Evolutionary conservation across 75 land plant genomes (phyloP), one percentile per base, ranked within the genome.

Genomic region (Chamaecyparis obtusa): DNA sequence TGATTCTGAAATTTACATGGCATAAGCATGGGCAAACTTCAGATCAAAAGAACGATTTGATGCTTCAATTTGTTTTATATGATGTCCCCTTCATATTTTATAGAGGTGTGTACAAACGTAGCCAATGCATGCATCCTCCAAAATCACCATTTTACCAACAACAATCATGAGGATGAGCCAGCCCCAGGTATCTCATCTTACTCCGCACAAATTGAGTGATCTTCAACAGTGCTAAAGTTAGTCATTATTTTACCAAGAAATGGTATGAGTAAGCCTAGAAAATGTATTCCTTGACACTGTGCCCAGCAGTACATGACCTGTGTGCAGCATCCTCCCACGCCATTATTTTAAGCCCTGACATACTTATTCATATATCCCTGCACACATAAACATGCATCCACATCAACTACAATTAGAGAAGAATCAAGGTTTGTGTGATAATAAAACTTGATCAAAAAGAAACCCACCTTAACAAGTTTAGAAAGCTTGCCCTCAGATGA

Each of bases 381-480:
- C 92, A 91, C 55, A 46, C 48, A 48, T 46, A 87, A n/a, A 37
- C 36, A 30, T 33, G 48, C 36, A 75, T 24, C 30, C 21, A 37
- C 9, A 51, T 72, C 43, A 54, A 36, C 43, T 24, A 80, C n/a
- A 30, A 16, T 33, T 14, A 14, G 21, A 21, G n/a, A 87, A 83
- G 33, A 77, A 77, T 67, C 8, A 5, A 33, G 33, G 7, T 36
- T 11, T 11, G 3, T 17, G 19, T 39, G 19, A 36, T 75, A 30
- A 24, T 36, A 85, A 55, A 16, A 49, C 39, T 13, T 6, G 10
- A 14, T 27, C 49, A 6, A 32, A 74, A 30, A 30, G 86, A n/a
- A 15, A 79, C 92, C 49, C 60, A 96, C 98, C 99, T 95, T 92
- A 51, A 96, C 94, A 67, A 96, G 96, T 83, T 94, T 97, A 14